These are phyloP conservation scores for Sporisorium exsertum DNA, from an alignment of 1,284 basidiomycete species.

Conservation along the genomic window DNA sequence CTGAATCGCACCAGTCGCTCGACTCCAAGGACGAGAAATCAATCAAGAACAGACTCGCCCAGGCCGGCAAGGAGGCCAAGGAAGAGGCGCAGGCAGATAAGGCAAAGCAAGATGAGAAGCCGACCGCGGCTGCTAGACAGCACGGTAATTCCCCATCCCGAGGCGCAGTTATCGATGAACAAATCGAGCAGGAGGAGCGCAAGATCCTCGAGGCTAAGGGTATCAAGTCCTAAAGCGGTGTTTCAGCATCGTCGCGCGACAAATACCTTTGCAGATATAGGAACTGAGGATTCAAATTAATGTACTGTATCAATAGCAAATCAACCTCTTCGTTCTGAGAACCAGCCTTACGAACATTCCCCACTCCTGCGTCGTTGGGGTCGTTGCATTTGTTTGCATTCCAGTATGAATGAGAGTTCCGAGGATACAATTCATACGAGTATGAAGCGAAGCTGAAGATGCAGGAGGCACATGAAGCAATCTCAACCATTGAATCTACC, in stretches of 20 bases:
- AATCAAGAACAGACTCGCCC: slow-evolving; percentile 65
- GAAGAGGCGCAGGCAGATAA: slow-evolving; percentile 45
- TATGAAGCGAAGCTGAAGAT: not conserved
- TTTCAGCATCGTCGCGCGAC: not conserved
- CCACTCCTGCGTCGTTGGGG: not conserved
- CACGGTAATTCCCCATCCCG: slow-evolving; percentile 76
- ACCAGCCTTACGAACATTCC: not conserved
- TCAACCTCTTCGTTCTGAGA: not conserved
- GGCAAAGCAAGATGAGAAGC: slow-evolving; percentile 42
- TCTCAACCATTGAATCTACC: slow-evolving; percentile 5
- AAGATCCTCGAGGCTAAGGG: slow-evolving; percentile 68
- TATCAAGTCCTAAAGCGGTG: slow-evolving; percentile 39
- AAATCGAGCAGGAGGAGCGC: slow-evolving; percentile 72
- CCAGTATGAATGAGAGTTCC: not conserved
- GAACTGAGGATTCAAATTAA: not conserved
- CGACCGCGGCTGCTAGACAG: slow-evolving; percentile 43
- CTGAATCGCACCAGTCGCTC: slow-evolving; percentile 60
- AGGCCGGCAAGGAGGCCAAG: slow-evolving; percentile 62
- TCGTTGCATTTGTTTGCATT: not conserved
- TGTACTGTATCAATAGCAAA: slow-evolving; percentile 17
- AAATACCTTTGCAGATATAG: not conserved
- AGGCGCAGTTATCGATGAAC: slow-evolving; percentile 76
- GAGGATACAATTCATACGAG: no score
- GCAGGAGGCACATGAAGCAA: not conserved
- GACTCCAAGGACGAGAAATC: slow-evolving; percentile 63